These are phyloP conservation scores for Alternaria sp. DNA, from an alignment of 2,329 filamentous ascomycete species.

Conservation along the genomic window DNA sequence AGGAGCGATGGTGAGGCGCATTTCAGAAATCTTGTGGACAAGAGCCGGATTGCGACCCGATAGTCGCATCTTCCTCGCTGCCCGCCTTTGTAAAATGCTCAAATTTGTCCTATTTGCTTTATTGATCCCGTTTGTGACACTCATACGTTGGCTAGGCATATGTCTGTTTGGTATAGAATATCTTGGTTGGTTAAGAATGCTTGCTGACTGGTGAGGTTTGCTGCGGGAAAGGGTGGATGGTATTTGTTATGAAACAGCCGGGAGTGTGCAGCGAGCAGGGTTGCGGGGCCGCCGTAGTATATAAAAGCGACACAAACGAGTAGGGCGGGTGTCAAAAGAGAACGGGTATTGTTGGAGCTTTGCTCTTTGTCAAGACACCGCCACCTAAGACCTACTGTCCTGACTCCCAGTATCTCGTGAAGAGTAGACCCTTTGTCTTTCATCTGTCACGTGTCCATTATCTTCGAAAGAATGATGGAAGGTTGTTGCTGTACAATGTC, in stretches of 20 bases:
- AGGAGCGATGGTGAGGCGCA: slow-evolving; percentile 71
- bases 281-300: slow-evolving; percentile 25
- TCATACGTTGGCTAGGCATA: slow-evolving; percentile 21
- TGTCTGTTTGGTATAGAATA: not conserved
- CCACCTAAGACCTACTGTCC: slow-evolving; percentile 26
- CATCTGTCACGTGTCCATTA: slow-evolving; percentile 27
- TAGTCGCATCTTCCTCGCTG: slow-evolving; percentile 17
- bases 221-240: slow-evolving; percentile 10
- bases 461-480: slow-evolving; percentile 18
- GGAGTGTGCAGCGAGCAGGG: slow-evolving; percentile 23
- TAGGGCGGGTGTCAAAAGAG: slow-evolving; percentile 28
- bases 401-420: slow-evolving; percentile 21
- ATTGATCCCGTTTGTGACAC: slow-evolving; percentile 19
- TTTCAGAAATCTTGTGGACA: slow-evolving; percentile 68
- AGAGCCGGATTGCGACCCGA: slow-evolving; percentile 57
- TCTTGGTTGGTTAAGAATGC: not conserved
- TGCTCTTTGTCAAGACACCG: slow-evolving; percentile 38
- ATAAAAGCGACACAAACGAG: slow-evolving; percentile 39
- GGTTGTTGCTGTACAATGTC: slow-evolving; percentile 24
- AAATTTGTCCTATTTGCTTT: slow-evolving; percentile 19
- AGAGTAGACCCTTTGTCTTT: slow-evolving; percentile 33
- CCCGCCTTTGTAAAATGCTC: slow-evolving; percentile 22
- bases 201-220: slow-evolving; percentile 14
- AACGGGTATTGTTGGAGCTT: slow-evolving; percentile 35
- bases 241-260: slow-evolving; percentile 7